Evolutionary conservation across 2,329 filamentous ascomycete genomes (phyloP), one percentile per base, ranked within the genome.

Genomic region (Aspergillus melleus): DNA sequence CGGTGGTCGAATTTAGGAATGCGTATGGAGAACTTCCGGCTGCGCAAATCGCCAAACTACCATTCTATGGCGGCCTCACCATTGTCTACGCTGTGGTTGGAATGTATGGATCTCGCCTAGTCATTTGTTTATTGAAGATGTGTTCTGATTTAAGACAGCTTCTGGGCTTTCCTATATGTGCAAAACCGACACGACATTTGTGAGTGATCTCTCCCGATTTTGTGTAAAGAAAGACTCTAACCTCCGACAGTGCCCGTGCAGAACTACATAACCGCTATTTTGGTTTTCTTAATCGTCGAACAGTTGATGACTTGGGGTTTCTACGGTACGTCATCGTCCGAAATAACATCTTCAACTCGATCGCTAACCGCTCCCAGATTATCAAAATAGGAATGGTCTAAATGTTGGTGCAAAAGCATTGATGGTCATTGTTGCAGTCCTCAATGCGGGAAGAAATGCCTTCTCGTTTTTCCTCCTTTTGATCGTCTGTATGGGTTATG

Each of bases 251-350:
- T 99, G 71, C 90, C 96, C 16, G 95, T 99, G 2, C 95, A 99
- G 77, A 99, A 99, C 75, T 99, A 99, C 76, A 98, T 99, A 69
- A 99, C 95, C 0, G 94, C 95, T 10, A 99, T 98, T 61, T 82
- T 99, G 53, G 87, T 95, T 55, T 99, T 99, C 79, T 81, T 99
- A 49, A 91, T 98, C 16, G 79, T 98, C 16, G 95, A 99, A 76
- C 96, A 98, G 88, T 82, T 98, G 71, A 93, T 98, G 86, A 99
- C 95, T 2, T 99, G 95, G 95, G 92, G 92, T 49, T 99, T 96
- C 80, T 99, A 98, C 76, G 88, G 88, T 90, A 80, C 61, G 82
- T 61, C 19, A n/a, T 32, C 51, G 2, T 22, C n/a, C n/a, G n/a
- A n/a, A n/a, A n/a, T n/a, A n/a, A n/a, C n/a, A n/a, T n/a, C n/a